Conservation (phyloP, 306 rosid species). For the Inga leiocalycina region DNA sequence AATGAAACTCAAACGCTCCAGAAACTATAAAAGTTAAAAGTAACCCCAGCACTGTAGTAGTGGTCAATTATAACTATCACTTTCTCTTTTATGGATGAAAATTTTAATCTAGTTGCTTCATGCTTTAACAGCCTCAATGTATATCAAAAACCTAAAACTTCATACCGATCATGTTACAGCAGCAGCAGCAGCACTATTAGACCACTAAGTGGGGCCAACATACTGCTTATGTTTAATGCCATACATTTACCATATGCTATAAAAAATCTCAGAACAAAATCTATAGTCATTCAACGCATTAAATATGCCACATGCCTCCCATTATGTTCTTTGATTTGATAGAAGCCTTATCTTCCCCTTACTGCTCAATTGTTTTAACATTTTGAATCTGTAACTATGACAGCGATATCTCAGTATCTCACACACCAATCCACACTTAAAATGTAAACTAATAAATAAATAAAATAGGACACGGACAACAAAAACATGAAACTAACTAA, state of each 20-base stretch:
- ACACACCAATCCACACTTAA: not conserved
- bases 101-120: constrained; percentile 8
- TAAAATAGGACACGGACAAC: not conserved
- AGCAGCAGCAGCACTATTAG: too few species aligned
- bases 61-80: not conserved
- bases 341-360: not conserved
- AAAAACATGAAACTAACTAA: not conserved
- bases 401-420: not conserved
- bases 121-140: not conserved
- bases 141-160: not conserved
- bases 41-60: not conserved
- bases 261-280: not conserved
- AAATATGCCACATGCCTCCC: not conserved
- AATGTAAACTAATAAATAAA: not conserved
- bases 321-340: not conserved
- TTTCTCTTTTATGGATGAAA: not conserved
- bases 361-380: constrained; percentile 11
- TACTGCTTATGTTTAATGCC: not conserved
- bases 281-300: not conserved
- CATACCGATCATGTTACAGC: not conserved
- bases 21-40: not conserved
- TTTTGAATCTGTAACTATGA: constrained; percentile 1
- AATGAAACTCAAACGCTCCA: constrained; percentile 10
- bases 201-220: not conserved
- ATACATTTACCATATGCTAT: not conserved